These are phyloP conservation scores for Suillus plorans DNA, from an alignment of 768 basidiomycete species.

Conservation along the genomic window DNA sequence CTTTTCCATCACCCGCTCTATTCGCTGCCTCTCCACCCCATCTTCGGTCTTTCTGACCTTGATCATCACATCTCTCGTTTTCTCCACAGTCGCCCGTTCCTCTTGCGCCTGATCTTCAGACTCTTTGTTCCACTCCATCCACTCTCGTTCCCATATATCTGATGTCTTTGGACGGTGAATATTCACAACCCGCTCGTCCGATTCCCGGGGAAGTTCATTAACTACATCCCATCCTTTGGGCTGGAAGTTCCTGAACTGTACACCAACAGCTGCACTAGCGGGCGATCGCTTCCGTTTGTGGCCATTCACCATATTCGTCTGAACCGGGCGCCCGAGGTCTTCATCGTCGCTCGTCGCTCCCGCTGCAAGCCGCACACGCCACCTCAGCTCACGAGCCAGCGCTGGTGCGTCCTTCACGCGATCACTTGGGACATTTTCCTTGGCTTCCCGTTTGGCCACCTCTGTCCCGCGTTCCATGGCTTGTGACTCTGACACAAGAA, in stretches of 20 bases:
- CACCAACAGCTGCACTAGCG: conserved; percentile 14
- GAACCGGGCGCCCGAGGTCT: conserved; percentile 28
- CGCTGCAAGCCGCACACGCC: conserved; percentile 67
- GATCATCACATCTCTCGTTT: conserved; percentile 48
- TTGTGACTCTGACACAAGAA: conserved; percentile 76
- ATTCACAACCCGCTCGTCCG: conserved; percentile 38
- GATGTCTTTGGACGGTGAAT: conserved; percentile 37
- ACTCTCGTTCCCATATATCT: conserved; percentile 45
- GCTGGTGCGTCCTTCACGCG: conserved; percentile 80
- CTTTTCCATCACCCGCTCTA: conserved; percentile 65
- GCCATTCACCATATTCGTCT: conserved; percentile 26
- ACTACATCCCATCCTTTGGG: conserved; percentile 66
- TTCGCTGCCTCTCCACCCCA: conserved; percentile 68
- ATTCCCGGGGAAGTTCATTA: conserved; percentile 41
- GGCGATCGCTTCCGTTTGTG: conserved; percentile 42
- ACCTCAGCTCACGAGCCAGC: conserved; percentile 80
- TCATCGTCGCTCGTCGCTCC: conserved; percentile 74
- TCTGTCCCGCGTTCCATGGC: conserved; percentile 72
- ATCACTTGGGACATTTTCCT: conserved; percentile 79
- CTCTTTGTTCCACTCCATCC: conserved; percentile 36
- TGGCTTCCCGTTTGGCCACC: conserved; percentile 69
- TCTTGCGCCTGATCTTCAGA: conserved; percentile 29
- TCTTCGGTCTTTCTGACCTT: conserved; percentile 56
- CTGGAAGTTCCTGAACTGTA: conserved; percentile 63
- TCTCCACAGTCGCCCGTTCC: conserved; percentile 40